phyloP scores from a whole-genome alignment of 352 stramenopile genomes.

The Globisporangium iwayamae region DNA sequence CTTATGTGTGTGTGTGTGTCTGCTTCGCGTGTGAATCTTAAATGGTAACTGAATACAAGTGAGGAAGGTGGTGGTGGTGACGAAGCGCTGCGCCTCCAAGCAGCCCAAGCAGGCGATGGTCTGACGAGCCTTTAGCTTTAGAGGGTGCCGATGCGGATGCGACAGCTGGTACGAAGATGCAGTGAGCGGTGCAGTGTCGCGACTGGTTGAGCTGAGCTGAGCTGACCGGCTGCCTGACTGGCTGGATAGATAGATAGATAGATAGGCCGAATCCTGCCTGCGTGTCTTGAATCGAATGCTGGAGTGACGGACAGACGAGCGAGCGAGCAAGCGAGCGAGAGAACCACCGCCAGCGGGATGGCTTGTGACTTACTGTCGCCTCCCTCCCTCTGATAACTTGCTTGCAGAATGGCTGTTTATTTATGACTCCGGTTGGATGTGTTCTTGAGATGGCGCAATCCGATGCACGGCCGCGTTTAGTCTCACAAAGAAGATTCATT shows the following conservation, averaged over 20 bases:
- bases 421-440: not conserved
- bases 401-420: not conserved
- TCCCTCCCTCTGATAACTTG: constrained; percentile 1
- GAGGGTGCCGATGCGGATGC: constrained; percentile 1
- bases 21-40: not conserved
- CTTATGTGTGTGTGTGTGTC: not conserved
- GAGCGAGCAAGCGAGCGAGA: not conserved
- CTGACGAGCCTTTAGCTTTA: not conserved
- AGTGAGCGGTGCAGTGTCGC: not conserved
- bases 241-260: not conserved
- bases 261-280: not conserved
- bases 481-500: constrained; percentile 6
- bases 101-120: not conserved
- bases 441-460: constrained; percentile 6
- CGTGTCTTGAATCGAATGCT: not conserved
- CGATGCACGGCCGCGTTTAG: constrained; percentile 4
- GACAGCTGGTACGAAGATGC: constrained; percentile 4
- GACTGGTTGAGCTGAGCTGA: not conserved
- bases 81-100: not conserved
- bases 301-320: not conserved
- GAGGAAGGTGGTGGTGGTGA: not conserved
- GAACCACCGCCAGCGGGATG: not conserved
- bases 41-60: not conserved
- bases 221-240: not conserved
- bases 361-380: no score